Percentiles rank a stretch among this genome's conserved stretches.
These are phyloP conservation scores for Ascochyta clinopodiicola DNA, from an alignment of 2,329 filamentous ascomycete species.

Conservation along the genomic window DNA sequence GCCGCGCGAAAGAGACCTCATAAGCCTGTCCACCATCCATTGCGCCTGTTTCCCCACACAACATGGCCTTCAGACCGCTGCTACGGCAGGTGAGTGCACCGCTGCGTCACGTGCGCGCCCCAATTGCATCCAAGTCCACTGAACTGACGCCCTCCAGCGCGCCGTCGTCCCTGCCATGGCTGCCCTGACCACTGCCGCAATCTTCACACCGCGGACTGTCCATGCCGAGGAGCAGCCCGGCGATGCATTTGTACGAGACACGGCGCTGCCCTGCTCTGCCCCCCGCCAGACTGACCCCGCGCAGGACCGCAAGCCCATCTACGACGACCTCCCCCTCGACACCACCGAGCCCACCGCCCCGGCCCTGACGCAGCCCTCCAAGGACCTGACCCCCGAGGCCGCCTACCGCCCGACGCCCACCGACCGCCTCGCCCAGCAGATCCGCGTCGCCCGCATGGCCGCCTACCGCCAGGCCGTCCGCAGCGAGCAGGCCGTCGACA, in stretches of 20 bases:
- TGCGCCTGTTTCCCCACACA: conserved; percentile 37
- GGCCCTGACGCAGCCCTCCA: conserved; percentile 41
- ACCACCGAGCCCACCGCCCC: conserved; percentile 46
- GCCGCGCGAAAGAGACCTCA: conserved; percentile 1
- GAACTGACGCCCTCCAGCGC: conserved; percentile 49
- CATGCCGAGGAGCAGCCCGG: conserved; percentile 55
- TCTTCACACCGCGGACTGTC: conserved; percentile 55
- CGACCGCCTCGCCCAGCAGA: conserved; percentile 83
- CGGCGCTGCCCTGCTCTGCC: background rate
- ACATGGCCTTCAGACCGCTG: conserved; percentile 62
- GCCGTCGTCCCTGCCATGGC: conserved; percentile 56
- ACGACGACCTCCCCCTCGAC: conserved; percentile 66
- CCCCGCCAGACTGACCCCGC: conserved; percentile 2
- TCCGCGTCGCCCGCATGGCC: conserved; percentile 79
- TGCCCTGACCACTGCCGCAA: conserved; percentile 52
- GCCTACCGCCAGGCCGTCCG: conserved; percentile 76
- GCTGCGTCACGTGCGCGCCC: too few relatives aligned
- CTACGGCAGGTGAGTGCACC: conserved; percentile 58
- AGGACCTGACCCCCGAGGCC: conserved; percentile 34
- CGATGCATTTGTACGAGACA: conserved; percentile 28
- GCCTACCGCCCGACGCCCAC: conserved; percentile 74
- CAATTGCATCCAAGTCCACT: background rate
- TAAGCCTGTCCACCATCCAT: conserved; percentile 34
- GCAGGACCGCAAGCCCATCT: conserved; percentile 69
- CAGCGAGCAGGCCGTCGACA: conserved; percentile 84